A percentile compares a stretch with the other conserved stretches of the same genome.
Conservation (phyloP, 2,329 filamentous ascomycete genomes). For the Drechslera avenae region DNA sequence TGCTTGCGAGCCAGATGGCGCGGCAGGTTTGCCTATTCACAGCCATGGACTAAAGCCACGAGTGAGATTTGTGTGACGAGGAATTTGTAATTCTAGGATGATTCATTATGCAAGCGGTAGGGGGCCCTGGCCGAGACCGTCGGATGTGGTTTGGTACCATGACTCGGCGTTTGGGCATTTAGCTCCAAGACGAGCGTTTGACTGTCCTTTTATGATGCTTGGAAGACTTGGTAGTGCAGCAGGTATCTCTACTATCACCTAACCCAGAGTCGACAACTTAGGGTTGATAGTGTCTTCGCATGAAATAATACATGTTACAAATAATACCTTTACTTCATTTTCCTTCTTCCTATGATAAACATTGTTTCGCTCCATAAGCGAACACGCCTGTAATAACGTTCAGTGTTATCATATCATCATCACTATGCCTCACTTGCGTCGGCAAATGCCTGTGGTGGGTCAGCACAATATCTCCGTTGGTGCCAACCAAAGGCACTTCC, state of each 20-base stretch:
- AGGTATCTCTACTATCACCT: conserved; percentile 6
- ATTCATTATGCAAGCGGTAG: conserved; percentile 15
- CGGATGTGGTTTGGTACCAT: conserved; percentile 20
- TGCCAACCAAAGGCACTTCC: conserved; percentile 1
- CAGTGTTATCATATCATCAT: background rate
- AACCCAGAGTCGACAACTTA: background rate
- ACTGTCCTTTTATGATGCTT: background rate
- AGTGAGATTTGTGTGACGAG: background rate
- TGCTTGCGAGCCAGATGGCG: conserved; percentile 47
- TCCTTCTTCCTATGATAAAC: too few relatives aligned
- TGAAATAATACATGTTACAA: too few relatives aligned
- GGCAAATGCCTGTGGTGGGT: conserved; percentile 2
- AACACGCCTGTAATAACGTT: too few relatives aligned
- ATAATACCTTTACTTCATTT: background rate
- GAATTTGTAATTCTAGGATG: conserved; percentile 13
- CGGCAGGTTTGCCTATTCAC: conserved; percentile 46
- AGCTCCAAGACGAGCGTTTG: background rate
- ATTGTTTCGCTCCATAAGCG: too few relatives aligned
- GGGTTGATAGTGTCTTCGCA: too few relatives aligned
- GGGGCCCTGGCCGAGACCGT: conserved; percentile 8
- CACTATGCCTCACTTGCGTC: background rate
- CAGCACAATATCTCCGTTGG: conserved; percentile 4
- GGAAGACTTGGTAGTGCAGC: background rate
- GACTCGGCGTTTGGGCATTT: conserved; percentile 11
- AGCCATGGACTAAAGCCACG: conserved; percentile 35